Conservation (phyloP, 1,284 basidiomycete genomes). For the Meira miltonrushii region DNA sequence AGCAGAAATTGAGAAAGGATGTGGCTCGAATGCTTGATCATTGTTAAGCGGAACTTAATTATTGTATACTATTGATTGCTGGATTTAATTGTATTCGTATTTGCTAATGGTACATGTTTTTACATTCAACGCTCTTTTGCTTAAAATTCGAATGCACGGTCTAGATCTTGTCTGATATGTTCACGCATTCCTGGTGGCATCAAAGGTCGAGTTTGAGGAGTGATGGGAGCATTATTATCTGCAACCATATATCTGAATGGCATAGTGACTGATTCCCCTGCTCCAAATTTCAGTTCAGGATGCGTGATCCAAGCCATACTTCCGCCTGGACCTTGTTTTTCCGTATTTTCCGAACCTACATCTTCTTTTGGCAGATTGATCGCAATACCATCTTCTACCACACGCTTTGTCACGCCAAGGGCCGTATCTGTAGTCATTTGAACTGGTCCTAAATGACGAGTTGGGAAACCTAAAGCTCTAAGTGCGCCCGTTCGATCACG, state of each 20-base stretch:
- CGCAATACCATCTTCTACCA: constrained; percentile 65
- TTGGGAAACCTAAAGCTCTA: constrained; percentile 76
- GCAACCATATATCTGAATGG: constrained; percentile 44
- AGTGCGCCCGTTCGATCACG: constrained; percentile 78
- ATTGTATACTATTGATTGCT: no score
- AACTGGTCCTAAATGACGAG: constrained; percentile 54
- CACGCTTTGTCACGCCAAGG: constrained; percentile 80
- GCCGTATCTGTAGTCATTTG: constrained; percentile 99
- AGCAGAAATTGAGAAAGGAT: constrained; percentile 15
- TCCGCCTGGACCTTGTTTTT: constrained; percentile 12
- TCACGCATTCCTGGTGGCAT: constrained; percentile 42
- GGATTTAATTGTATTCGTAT: not conserved
- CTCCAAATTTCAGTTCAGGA: constrained; percentile 43
- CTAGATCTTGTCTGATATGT: constrained; percentile 34
- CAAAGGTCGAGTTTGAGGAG: constrained; percentile 18
- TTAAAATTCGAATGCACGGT: constrained; percentile 40
- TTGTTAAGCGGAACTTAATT: no score
- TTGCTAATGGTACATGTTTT: not conserved
- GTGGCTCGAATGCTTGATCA: constrained; percentile 5
- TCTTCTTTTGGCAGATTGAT: constrained; percentile 11
- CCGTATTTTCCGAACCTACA: constrained; percentile 1
- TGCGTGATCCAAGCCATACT: constrained; percentile 36
- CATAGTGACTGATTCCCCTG: constrained; percentile 45
- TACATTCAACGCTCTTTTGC: not conserved
- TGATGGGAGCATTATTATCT: not conserved